phyloP scores from a whole-genome alignment of 169 alveolate species.

The Plasmodium fragile region DNA sequence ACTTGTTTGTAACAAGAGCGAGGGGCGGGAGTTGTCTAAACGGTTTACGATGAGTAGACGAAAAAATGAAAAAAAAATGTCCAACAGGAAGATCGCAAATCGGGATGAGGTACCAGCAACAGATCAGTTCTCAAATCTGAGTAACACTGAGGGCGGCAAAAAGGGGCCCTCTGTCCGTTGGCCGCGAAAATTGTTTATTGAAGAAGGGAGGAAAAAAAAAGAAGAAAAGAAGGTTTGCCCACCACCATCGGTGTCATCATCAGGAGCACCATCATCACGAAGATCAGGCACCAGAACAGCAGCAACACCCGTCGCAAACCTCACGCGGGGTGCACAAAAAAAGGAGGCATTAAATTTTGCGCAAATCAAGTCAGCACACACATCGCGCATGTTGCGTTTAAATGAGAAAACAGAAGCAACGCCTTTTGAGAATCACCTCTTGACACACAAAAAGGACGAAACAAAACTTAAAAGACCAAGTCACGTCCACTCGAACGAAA shows the following conservation, averaged over 20 bases:
- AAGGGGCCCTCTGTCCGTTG: not conserved
- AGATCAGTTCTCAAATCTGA: constrained; percentile 21
- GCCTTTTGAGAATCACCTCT: not conserved
- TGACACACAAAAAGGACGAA: not conserved
- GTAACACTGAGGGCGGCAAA: not conserved
- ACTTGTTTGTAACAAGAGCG: not conserved
- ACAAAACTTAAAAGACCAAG: not conserved
- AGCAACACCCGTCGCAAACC: not conserved
- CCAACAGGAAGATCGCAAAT: not conserved
- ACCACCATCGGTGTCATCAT: not conserved
- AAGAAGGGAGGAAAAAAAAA: not conserved
- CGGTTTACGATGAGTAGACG: not conserved
- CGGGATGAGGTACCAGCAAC: not conserved
- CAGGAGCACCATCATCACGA: not conserved
- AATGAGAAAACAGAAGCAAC: not conserved
- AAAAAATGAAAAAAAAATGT: not conserved
- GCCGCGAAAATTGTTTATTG: not conserved
- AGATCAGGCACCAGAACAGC: not conserved
- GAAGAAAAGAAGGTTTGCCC: not conserved
- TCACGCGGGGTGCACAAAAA: not conserved
- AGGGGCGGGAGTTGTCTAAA: not conserved
- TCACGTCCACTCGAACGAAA: not conserved
- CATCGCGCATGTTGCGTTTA: not conserved
- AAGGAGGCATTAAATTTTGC: not conserved
- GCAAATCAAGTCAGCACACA: not conserved